Conservation (phyloP, 2,329 filamentous ascomycete species). For the Achaetomium macrosporum region DNA sequence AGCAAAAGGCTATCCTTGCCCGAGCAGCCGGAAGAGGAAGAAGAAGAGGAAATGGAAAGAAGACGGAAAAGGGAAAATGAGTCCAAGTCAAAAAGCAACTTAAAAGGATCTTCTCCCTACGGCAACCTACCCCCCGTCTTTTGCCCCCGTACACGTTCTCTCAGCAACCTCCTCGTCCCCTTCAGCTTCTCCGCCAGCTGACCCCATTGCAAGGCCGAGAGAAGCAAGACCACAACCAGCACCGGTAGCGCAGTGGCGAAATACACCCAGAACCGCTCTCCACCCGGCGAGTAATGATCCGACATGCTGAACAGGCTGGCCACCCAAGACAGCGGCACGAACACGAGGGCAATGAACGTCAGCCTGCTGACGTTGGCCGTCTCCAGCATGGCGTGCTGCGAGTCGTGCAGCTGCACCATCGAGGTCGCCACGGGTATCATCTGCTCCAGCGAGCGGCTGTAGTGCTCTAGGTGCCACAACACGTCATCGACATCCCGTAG, state of each 20-base stretch:
- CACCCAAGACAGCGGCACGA: constrained; percentile 17
- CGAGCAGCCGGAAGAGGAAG: too few species aligned
- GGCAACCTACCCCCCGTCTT: too few species aligned
- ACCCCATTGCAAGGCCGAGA: background rate
- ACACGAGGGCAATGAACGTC: constrained; percentile 17
- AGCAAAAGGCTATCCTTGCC: too few species aligned
- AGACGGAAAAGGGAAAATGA: too few species aligned
- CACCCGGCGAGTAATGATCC: constrained; percentile 9
- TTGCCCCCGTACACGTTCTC: too few species aligned
- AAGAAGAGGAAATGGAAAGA: too few species aligned
- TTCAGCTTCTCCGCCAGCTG: background rate
- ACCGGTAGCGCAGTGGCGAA: constrained; percentile 12
- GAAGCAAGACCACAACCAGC: background rate
- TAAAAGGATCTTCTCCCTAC: too few species aligned
- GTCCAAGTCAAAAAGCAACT: too few species aligned
- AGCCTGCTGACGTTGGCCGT: constrained; percentile 9
- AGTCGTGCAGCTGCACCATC: background rate
- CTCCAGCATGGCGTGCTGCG: background rate
- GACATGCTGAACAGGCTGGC: constrained; percentile 17
- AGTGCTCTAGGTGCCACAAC: background rate
- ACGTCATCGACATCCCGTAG: background rate
- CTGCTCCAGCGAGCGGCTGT: background rate
- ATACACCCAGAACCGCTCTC: constrained; percentile 15
- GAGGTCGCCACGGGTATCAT: background rate
- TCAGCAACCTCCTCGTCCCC: too few species aligned